Conservation (phyloP, 768 basidiomycete genomes). For the Mycena crocata region DNA sequence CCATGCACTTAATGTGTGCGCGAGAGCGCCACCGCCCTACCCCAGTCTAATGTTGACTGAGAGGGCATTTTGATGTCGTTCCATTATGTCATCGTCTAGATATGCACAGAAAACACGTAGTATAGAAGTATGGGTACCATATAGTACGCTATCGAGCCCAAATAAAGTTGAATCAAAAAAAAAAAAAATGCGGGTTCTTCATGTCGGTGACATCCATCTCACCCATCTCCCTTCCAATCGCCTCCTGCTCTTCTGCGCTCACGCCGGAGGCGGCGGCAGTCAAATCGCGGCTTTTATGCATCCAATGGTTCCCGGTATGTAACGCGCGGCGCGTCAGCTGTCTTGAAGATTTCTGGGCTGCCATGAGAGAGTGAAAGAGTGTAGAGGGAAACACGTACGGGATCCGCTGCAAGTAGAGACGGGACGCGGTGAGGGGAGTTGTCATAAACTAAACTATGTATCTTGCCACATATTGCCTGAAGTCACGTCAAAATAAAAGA, state of each 20-base stretch:
- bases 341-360: conserved; percentile 11
- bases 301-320: conserved; percentile 8
- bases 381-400: neutral
- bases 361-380: neutral
- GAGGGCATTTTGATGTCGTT: too few relatives aligned
- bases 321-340: conserved; percentile 1
- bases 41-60: too few relatives aligned
- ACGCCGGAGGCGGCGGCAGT: neutral
- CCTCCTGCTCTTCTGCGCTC: conserved; percentile 7
- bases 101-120: neutral
- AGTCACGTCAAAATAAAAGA: neutral
- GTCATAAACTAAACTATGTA: neutral
- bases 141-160: too few relatives aligned
- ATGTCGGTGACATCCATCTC: conserved; percentile 19
- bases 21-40: too few relatives aligned
- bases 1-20: too few relatives aligned
- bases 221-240: conserved; percentile 3
- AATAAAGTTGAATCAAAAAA: neutral
- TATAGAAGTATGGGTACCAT: neutral
- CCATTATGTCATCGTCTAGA: too few relatives aligned
- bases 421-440: neutral
- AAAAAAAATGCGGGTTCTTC: conserved; percentile 9
- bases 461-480: neutral
- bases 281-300: conserved; percentile 2
- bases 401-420: neutral